phyloP scores from a whole-genome alignment of 495 filamentous ascomycete genomes.

The Halenospora varia region DNA sequence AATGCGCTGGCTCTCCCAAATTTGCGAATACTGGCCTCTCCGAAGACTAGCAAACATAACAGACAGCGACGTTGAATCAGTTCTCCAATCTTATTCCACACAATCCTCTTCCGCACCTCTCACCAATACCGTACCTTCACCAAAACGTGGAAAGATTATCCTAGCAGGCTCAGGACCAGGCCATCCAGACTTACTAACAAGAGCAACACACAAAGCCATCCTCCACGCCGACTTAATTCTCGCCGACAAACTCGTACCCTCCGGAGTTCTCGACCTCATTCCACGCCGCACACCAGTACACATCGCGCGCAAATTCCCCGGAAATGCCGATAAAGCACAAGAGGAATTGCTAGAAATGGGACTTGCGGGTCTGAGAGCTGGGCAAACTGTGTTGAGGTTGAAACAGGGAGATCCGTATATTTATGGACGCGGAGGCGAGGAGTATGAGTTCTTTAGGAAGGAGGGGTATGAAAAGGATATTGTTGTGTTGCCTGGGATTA shows the following conservation, averaged over 20 bases:
- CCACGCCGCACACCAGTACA: slow-evolving; percentile 85
- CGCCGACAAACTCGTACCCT: slow-evolving; percentile 93
- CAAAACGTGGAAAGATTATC: slow-evolving; percentile 53
- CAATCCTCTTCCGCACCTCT: slow-evolving; percentile 12
- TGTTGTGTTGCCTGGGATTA: slow-evolving; percentile 83
- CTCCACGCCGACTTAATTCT: slow-evolving; percentile 80
- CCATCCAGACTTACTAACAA: slow-evolving; percentile 85
- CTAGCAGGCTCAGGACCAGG: slow-evolving; percentile 93
- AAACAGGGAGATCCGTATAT: slow-evolving; percentile 98
- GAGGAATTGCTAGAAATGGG: slow-evolving; percentile 83
- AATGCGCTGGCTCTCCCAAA: slow-evolving; percentile 90
- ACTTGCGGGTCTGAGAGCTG: slow-evolving; percentile 63
- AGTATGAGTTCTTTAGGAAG: slow-evolving; percentile 76
- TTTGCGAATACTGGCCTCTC: slow-evolving; percentile 98
- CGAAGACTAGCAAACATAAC: slow-evolving; percentile 72
- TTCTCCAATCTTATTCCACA: slow-evolving; percentile 62
- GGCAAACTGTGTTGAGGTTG: slow-evolving; percentile 76
- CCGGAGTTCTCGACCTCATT: slow-evolving; percentile 80
- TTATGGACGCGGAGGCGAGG: slow-evolving; percentile 91
- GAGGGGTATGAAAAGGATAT: slow-evolving; percentile 58
- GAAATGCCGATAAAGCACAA: slow-evolving; percentile 91
- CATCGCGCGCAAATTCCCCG: slow-evolving; percentile 96
- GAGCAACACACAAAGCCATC: slow-evolving; percentile 85
- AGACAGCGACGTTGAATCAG: slow-evolving; percentile 69
- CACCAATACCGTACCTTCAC: slow-evolving; percentile 5